Conservation (phyloP, 2,329 filamentous ascomycete species). For the Verticillium zaregamsianum region DNA sequence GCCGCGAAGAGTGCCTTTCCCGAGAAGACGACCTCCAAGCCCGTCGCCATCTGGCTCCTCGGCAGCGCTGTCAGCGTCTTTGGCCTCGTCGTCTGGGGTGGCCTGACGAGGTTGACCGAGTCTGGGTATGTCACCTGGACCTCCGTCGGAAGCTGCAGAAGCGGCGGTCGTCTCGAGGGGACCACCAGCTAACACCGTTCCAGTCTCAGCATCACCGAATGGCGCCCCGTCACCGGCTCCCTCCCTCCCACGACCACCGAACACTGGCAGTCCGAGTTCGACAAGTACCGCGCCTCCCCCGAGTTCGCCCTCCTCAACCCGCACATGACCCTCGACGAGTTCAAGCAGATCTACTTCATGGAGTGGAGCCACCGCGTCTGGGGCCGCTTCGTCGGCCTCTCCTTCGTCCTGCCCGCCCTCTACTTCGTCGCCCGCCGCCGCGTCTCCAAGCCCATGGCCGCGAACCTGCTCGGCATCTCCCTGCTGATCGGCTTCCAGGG, state of each 20-base stretch:
- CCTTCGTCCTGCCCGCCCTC: slow-evolving; percentile 80
- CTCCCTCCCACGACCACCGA: slow-evolving; percentile 72
- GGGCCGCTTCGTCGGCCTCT: slow-evolving; percentile 86
- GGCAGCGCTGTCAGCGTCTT: slow-evolving; percentile 91
- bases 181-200: slow-evolving; percentile 3
- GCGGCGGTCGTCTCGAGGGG: too few species aligned
- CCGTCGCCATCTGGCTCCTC: slow-evolving; percentile 87
- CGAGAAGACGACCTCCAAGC: slow-evolving; percentile 65
- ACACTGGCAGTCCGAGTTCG: slow-evolving; percentile 91
- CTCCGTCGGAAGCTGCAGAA: too few species aligned
- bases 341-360: slow-evolving; percentile 99
- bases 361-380: slow-evolving; percentile 96
- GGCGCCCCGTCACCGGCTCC: slow-evolving; percentile 92
- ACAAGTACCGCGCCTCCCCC: slow-evolving; percentile 86
- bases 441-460: slow-evolving; percentile 74
- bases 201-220: slow-evolving; percentile 97
- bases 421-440: slow-evolving; percentile 82
- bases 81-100: slow-evolving; percentile 93
- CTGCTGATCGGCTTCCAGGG: slow-evolving; percentile 92
- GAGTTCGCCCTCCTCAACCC: slow-evolving; percentile 92
- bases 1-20: slow-evolving; percentile 40
- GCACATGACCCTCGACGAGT: slow-evolving; percentile 87
- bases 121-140: slow-evolving; percentile 67
- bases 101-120: slow-evolving; percentile 88
- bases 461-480: slow-evolving; percentile 76